Evolutionary conservation across 208 protist species (phyloP), one percentile per base, ranked within the genome.

Genomic region (Angomonas deanei): DNA sequence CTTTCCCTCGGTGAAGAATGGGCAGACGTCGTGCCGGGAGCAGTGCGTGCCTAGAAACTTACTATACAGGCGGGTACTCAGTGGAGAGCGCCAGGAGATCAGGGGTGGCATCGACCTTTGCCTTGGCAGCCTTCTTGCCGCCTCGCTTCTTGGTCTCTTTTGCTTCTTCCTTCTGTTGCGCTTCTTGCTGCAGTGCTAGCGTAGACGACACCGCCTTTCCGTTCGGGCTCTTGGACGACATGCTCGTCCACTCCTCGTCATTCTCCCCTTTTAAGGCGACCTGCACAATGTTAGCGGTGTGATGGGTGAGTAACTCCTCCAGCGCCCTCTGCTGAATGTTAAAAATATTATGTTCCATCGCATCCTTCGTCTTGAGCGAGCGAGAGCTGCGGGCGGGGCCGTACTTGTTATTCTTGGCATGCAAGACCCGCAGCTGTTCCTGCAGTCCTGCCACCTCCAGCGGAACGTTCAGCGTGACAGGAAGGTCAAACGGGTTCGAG

Each of bases 1-100:
- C 67, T 85, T 78, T 36, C 88, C 88, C 61, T 95, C 85, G 0
- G 68, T 61, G 24, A 92, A 95, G 54, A 92, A 95, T 5, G 88
- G 85, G 59, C 88, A 95, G 21, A 57, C 63, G 28, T 90, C 83
- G 17, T 83, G 84, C 19, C 83, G 74, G 0, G 80, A 77, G 62
- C 88, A 95, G 68, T 92, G 84, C 15, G 76, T 31, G 38, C 85
- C 82, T 32, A 92, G 61, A 64, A 79, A 76, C 28, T 71, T 42
- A 50, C 0, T 80, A 88, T 68, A 84, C 91, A 48, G 38, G 39
- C 31, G 84, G 82, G 34, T 72, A 56, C 23, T 47, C 13, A 0
- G 59, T 24, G 26, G 53, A 0, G 48, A 31, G 15, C 13, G n/a
- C 13, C 32, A 32, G 47, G 1, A 27, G 21, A 13, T 8, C 36